Base-by-base conservation (phyloP, 306 rosid species). In the Cucurbita ficifolia region DNA sequence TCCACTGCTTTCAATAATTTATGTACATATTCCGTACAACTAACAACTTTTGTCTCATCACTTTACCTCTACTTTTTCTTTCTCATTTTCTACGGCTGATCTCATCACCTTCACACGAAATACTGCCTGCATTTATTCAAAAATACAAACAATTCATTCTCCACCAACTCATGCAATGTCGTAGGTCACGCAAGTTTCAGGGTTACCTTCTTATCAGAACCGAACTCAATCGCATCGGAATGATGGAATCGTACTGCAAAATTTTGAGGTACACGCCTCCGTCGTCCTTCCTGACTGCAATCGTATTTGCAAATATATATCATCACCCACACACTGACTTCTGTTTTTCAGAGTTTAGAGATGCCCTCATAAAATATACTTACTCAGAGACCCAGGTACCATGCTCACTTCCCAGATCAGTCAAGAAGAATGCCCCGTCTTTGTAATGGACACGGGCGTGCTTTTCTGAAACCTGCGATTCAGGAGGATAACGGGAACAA, bases 331-430 rank as follows among this genome's bases (percentile, higher is more conserved):
- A 24, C 3, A 45, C 49, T 39, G 1, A 54, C 59, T 53, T 7
- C 10, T 19, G 8, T 18, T 21, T 18, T 53, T 1, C 0, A 11
- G 1, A 3, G 43, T 46, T 49, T 45, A 18, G 22, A 16, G 12
- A 33, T 45, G 21, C 19, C 19, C 29, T 49, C 76, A 63, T 21
- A 77, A 63, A 49, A 13, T 58, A 22, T 42, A 85, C 98, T 87
- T 83, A 91, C 99, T 94, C 84, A 0, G 86, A 59, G 70, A 94
- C 79, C 97, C 99, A 94, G 68, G 97, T 89, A 59, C 99, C 97
- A 77, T 85, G 64, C 70, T 85, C 74, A 51, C 96, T 91, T 33
- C 77, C 14, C 80, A 95, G 76, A 89, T 95, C 99, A 65, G 90
- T 88, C 81, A 91, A 55, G 79, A 85, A 91, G 82, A 91, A 94